phyloP scores from a whole-genome alignment of 768 basidiomycete genomes.

The Psilocybe cyanescens region DNA sequence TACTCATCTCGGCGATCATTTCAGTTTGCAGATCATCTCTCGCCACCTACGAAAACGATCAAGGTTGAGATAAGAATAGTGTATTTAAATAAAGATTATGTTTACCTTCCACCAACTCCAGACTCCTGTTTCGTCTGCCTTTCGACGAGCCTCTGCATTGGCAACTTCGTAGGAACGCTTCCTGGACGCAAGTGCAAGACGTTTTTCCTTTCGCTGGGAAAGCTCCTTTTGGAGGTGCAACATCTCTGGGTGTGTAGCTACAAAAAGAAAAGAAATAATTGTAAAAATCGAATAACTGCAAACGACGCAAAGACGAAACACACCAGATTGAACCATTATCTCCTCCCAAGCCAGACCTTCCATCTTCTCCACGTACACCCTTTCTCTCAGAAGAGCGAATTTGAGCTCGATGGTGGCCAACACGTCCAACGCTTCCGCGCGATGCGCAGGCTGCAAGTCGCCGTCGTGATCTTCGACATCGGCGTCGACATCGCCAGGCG shows the following conservation, averaged over 20 bases:
- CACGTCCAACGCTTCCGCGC: constrained; percentile 87
- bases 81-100: constrained; percentile 5
- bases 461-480: constrained; percentile 33
- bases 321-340: constrained; percentile 75
- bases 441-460: constrained; percentile 80
- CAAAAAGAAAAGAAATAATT: constrained; percentile 5
- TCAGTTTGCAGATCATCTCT: constrained; percentile 82
- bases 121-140: constrained; percentile 72
- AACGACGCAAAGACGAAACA: constrained; percentile 25
- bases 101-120: constrained; percentile 94
- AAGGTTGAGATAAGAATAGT: constrained; percentile 1
- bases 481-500: constrained; percentile 21
- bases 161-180: constrained; percentile 72
- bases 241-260: constrained; percentile 88
- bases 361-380: constrained; percentile 94
- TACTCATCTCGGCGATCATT: constrained; percentile 88
- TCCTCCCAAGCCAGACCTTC: constrained; percentile 90
- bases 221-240: constrained; percentile 82
- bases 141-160: constrained; percentile 63
- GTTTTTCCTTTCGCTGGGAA: constrained; percentile 76
- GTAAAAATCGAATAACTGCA: constrained; percentile 1
- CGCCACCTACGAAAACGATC: constrained; percentile 52
- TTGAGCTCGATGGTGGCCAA: constrained; percentile 91
- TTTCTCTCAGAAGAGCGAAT: constrained; percentile 85
- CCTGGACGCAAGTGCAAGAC: constrained; percentile 78